Evolutionary conservation across 2,329 filamentous ascomycete genomes (phyloP).

Genomic region (Fusarium buharicum): DNA sequence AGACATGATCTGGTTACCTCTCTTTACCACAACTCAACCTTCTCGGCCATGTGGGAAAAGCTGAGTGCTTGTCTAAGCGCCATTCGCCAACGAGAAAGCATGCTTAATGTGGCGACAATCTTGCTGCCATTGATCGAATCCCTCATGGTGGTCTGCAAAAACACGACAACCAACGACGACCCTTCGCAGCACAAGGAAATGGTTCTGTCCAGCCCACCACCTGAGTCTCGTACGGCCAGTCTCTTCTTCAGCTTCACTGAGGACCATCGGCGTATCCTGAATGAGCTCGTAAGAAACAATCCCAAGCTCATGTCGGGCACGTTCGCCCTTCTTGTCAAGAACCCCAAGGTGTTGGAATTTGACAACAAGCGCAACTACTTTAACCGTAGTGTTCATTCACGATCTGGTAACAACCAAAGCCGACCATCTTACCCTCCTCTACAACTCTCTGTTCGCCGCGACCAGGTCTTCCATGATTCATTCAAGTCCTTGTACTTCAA

Average conservation of each 20-base stretch:
- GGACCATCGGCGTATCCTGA: conserved; percentile 96
- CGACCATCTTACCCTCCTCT: conserved; percentile 77
- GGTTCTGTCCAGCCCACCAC: conserved; percentile 76
- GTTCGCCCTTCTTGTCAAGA: conserved; percentile 95
- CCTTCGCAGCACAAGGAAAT: conserved; percentile 72
- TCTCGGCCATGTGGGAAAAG: conserved; percentile 90
- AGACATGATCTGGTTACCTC: conserved; percentile 88
- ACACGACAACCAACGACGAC: conserved; percentile 82
- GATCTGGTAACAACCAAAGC: conserved; percentile 72
- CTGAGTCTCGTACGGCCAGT: conserved; percentile 84
- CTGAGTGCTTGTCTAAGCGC: conserved; percentile 87
- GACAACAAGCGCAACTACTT: conserved; percentile 99
- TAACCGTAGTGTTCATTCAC: conserved; percentile 85
- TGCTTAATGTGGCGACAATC: conserved; percentile 97
- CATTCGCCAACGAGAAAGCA: conserved; percentile 91
- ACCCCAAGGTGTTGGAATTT: conserved; percentile 98
- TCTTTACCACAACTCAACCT: conserved; percentile 90
- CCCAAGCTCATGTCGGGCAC: conserved; percentile 99
- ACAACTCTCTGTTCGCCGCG: conserved; percentile 88
- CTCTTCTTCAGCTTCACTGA: conserved; percentile 98
- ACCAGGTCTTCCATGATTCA: conserved; percentile 97
- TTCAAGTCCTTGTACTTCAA: conserved; percentile 99
- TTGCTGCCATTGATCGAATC: conserved; percentile 93
- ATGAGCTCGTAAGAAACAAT: conserved; percentile 96
- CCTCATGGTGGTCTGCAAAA: conserved; percentile 99